phyloP scores from a whole-genome alignment of 148 eudicot species.

The Amaranthus palmeri region DNA sequence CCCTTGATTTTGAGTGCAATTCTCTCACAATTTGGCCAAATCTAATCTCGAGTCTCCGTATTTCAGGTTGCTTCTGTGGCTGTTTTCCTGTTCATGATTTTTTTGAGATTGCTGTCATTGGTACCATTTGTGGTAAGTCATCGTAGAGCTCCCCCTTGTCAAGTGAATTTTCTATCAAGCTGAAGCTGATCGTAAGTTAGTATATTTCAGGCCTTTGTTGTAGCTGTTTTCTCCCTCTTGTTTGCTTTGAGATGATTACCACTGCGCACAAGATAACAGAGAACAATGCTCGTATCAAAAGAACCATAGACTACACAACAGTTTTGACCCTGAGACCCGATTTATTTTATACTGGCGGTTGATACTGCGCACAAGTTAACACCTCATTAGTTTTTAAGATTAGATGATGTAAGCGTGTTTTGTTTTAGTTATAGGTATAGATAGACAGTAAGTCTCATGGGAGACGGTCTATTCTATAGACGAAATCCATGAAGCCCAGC shows the following conservation, averaged over 20 bases:
- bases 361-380: too few species aligned
- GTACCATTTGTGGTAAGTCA: background rate
- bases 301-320: slow-evolving; percentile 1
- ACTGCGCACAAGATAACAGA: background rate
- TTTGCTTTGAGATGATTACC: slow-evolving; percentile 12
- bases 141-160: background rate
- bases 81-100: slow-evolving; percentile 2
- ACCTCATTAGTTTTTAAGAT: too few species aligned
- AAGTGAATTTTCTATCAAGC: background rate
- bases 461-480: too few species aligned
- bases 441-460: too few species aligned
- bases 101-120: slow-evolving; percentile 12
- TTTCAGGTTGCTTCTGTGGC: slow-evolving; percentile 4
- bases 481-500: too few species aligned
- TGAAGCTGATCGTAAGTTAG: slow-evolving; percentile 1
- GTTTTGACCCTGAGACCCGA: background rate
- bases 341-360: too few species aligned
- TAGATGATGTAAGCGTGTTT: too few species aligned
- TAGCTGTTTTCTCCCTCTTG: background rate
- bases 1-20: background rate
- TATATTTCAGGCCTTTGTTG: background rate
- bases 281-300: background rate
- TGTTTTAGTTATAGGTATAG: too few species aligned
- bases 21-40: background rate
- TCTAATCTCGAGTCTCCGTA: background rate